phyloP scores from a whole-genome alignment of 768 basidiomycete genomes.

The Xerocomellus amylosporus region DNA sequence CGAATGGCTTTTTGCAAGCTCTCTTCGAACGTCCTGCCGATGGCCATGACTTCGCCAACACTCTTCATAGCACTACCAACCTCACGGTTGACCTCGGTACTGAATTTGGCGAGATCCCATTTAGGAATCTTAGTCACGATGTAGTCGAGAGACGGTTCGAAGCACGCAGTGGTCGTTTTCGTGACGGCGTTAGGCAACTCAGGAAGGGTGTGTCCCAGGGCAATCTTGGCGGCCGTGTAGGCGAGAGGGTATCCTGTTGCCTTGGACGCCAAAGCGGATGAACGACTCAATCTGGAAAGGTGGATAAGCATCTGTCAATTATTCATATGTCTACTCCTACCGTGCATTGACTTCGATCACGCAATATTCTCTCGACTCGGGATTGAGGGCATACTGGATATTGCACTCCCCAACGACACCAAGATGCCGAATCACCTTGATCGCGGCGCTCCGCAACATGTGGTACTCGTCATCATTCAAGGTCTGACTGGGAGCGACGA shows the following conservation, averaged over 20 bases:
- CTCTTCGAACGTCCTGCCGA: slow-evolving; percentile 98
- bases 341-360: slow-evolving; percentile 98
- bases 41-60: slow-evolving; percentile 99
- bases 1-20: slow-evolving; percentile 97
- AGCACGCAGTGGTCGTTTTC: slow-evolving; percentile 98
- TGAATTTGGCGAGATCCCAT: slow-evolving; percentile 99
- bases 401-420: slow-evolving; percentile 95
- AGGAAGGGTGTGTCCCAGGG: slow-evolving; percentile 94
- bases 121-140: slow-evolving; percentile 99
- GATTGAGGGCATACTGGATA: slow-evolving; percentile 98
- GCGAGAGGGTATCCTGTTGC: slow-evolving; percentile 99
- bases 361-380: slow-evolving; percentile 88
- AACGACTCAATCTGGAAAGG: slow-evolving; percentile 63
- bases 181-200: slow-evolving; percentile 99
- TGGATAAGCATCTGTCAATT: neutral
- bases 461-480: slow-evolving; percentile 98
- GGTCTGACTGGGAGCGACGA: slow-evolving; percentile 97
- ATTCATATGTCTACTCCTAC: slow-evolving; percentile 29
- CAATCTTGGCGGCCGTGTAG: slow-evolving; percentile 98
- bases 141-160: slow-evolving; percentile 98
- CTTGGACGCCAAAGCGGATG: slow-evolving; percentile 95
- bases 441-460: slow-evolving; percentile 96
- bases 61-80: slow-evolving; percentile 99
- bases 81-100: slow-evolving; percentile 86
- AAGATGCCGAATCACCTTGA: slow-evolving; percentile 91